Evolutionary conservation across 306 rosid species (phyloP).

Genomic region (Quercus dentata): DNA sequence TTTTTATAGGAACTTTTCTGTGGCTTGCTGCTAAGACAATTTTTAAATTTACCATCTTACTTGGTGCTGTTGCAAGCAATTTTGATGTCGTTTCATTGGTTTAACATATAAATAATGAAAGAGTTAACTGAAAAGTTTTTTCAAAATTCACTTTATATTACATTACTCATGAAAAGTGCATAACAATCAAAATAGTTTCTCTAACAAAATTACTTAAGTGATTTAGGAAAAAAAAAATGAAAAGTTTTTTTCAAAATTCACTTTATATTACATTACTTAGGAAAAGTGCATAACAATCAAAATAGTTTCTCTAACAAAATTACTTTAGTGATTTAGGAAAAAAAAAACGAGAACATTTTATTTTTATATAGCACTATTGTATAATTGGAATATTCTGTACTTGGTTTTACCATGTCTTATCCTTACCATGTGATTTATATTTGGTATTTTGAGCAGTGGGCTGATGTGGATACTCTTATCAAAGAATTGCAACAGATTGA

Average conservation of each 20-base stretch:
- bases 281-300: not conserved
- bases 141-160: not conserved
- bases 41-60: too few relatives aligned
- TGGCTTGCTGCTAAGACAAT: too few relatives aligned
- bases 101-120: not conserved
- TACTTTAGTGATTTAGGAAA: not conserved
- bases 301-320: not conserved
- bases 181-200: too few relatives aligned
- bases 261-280: conserved; percentile 6
- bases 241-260: not conserved
- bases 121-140: conserved; percentile 1
- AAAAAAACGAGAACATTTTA: not conserved
- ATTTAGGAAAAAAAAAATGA: too few relatives aligned
- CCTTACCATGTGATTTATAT: not conserved
- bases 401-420: not conserved
- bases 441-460: conserved; percentile 60
- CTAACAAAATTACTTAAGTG: not conserved
- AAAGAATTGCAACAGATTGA: conserved; percentile 73
- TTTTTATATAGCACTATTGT: not conserved
- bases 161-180: conserved; percentile 3
- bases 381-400: not conserved
- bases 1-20: too few relatives aligned
- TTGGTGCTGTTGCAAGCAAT: too few relatives aligned
- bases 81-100: too few relatives aligned
- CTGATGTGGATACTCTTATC: conserved; percentile 73